Percentiles rank a stretch among this genome's conserved stretches.
Evolutionary conservation across 331 rosid genomes (phyloP).

Genomic region (Cydonia oblonga): DNA sequence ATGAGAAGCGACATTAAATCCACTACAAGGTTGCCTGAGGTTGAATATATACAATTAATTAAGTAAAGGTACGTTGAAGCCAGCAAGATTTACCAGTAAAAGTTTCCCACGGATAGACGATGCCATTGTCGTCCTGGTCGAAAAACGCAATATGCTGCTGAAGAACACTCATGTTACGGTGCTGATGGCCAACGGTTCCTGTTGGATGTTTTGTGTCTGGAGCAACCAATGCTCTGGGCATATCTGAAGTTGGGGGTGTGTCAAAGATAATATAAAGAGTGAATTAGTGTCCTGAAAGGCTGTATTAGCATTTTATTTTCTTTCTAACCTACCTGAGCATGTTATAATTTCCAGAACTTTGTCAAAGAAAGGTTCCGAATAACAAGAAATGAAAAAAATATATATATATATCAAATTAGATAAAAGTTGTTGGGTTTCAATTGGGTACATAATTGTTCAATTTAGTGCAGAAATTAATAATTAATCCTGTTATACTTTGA

Average conservation of each 20-base stretch:
- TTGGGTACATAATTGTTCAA: no score
- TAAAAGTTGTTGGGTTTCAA: no score
- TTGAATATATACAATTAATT: not conserved
- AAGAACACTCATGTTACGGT: constrained; percentile 58
- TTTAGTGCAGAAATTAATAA: no score
- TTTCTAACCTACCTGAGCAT: not conserved
- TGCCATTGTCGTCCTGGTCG: constrained; percentile 68
- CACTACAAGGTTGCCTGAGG: no score
- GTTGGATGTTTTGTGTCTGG: constrained; percentile 58
- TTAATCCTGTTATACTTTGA: no score
- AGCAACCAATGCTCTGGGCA: constrained; percentile 62
- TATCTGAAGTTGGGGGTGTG: constrained; percentile 23
- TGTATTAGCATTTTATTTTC: not conserved
- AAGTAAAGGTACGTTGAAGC: not conserved
- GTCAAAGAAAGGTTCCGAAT: not conserved
- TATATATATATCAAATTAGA: no score
- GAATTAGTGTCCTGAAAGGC: not conserved
- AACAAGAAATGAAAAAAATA: not conserved
- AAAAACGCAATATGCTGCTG: constrained; percentile 76
- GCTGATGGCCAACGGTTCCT: constrained; percentile 54
- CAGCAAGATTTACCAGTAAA: constrained; percentile 28
- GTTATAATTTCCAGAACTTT: not conserved
- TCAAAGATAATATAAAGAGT: not conserved
- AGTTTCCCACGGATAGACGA: constrained; percentile 91
- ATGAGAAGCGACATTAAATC: not conserved